Conservation (phyloP, 2,329 filamentous ascomycete species). For the Epichloe glyceriae region DNA sequence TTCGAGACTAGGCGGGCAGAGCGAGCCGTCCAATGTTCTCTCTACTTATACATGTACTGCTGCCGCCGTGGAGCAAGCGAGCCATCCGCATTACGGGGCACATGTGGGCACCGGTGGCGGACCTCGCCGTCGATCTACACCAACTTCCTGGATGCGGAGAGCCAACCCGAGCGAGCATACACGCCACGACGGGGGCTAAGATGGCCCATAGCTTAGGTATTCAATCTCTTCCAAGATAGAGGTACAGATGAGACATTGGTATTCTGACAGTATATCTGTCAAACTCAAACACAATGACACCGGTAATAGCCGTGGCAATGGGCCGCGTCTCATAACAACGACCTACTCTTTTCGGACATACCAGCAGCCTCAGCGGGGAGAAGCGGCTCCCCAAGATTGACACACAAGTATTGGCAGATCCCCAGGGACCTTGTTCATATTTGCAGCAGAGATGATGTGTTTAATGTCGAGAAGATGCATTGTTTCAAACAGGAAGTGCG, state of each 20-base stretch:
- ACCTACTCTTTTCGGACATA: constrained; percentile 2
- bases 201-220: not conserved
- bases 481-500: not conserved
- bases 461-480: not conserved
- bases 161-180: not conserved
- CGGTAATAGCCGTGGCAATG: constrained; percentile 8
- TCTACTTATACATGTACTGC: not conserved
- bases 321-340: constrained; percentile 6
- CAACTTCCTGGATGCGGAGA: not conserved
- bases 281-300: not conserved
- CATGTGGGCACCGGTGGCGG: too few relatives aligned
- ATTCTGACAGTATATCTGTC: not conserved
- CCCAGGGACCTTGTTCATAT: not conserved
- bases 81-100: too few relatives aligned
- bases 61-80: not conserved
- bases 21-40: not conserved
- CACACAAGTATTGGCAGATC: not conserved
- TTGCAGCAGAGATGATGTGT: not conserved
- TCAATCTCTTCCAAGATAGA: not conserved
- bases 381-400: not conserved
- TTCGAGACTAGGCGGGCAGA: not conserved
- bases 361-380: not conserved
- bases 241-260: not conserved
- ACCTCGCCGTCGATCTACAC: not conserved
- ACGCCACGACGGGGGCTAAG: not conserved